Evolutionary conservation across 75 land plant species (phyloP).

Genomic region (Sequoia sempervirens): DNA sequence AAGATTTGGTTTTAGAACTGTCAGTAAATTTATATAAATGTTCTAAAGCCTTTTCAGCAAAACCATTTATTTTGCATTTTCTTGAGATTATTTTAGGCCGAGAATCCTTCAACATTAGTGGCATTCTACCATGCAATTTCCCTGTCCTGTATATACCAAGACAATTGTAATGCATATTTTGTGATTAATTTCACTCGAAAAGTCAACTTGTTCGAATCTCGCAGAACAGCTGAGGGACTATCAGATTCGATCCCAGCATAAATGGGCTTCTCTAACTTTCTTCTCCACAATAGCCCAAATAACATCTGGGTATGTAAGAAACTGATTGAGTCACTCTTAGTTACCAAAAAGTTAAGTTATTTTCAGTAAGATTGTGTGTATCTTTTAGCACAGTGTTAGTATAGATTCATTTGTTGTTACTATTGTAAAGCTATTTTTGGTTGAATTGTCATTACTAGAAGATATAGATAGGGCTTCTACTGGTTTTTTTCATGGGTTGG

Average conservation of each 20-base stretch:
- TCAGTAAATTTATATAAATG: too few relatives aligned
- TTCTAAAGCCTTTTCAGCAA: too few relatives aligned
- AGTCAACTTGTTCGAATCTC: constrained; percentile 49
- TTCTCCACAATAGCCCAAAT: constrained; percentile 44
- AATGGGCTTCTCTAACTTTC: constrained; percentile 28
- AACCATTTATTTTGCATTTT: too few relatives aligned
- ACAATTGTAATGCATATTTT: too few relatives aligned
- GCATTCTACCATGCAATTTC: too few relatives aligned
- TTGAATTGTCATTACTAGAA: neutral
- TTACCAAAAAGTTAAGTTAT: neutral
- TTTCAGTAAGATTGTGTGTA: neutral
- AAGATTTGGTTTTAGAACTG: too few relatives aligned
- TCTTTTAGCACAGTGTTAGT: neutral
- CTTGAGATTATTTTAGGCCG: too few relatives aligned
- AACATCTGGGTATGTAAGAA: neutral
- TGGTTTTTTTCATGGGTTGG: neutral
- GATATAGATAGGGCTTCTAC: neutral
- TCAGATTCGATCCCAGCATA: constrained; percentile 55
- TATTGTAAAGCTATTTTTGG: neutral
- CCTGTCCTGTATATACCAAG: too few relatives aligned
- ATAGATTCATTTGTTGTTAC: neutral
- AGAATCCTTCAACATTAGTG: too few relatives aligned
- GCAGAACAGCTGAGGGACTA: constrained; percentile 57
- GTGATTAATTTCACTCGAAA: too few relatives aligned
- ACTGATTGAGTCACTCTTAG: neutral